phyloP scores from a whole-genome alignment of 352 stramenopile genomes.

The Pythium diclinum region DNA sequence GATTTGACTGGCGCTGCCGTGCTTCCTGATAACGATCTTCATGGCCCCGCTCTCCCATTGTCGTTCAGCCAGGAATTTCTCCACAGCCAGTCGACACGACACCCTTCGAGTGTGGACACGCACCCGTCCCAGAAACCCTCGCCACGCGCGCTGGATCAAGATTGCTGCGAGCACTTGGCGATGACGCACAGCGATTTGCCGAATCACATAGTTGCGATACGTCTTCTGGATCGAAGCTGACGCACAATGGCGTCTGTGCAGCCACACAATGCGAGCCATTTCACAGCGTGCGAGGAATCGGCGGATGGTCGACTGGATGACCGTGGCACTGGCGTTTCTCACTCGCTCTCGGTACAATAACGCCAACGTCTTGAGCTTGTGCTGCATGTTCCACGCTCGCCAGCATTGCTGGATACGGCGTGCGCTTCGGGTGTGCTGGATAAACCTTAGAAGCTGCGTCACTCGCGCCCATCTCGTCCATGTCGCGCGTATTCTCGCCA shows the following conservation, averaged over 20 bases:
- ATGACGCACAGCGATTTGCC: slow-evolving; percentile 26
- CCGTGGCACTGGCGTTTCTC: slow-evolving; percentile 20
- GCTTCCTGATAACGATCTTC: background rate
- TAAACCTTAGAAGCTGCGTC: slow-evolving; percentile 14
- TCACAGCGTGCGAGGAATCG: slow-evolving; percentile 20
- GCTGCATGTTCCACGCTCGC: slow-evolving; percentile 24
- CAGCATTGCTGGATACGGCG: slow-evolving; percentile 31
- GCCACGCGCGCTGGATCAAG: slow-evolving; percentile 29
- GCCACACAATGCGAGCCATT: slow-evolving; percentile 20
- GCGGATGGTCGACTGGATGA: slow-evolving; percentile 27
- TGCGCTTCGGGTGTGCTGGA: slow-evolving; percentile 24
- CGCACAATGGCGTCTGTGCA: slow-evolving; percentile 17
- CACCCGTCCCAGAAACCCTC: slow-evolving; percentile 23
- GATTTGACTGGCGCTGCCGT: slow-evolving; percentile 12
- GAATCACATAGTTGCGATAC: slow-evolving; percentile 29
- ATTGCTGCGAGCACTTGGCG: slow-evolving; percentile 7
- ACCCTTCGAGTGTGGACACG: slow-evolving; percentile 3
- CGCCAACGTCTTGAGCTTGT: slow-evolving; percentile 24
- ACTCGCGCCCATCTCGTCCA: slow-evolving; percentile 18
- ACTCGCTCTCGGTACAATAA: slow-evolving; percentile 25
- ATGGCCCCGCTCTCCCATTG: slow-evolving; percentile 19
- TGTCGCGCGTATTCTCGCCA: slow-evolving; percentile 6
- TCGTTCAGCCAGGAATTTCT: background rate
- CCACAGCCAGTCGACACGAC: slow-evolving; percentile 7
- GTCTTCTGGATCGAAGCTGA: slow-evolving; percentile 26